phyloP scores from a whole-genome alignment of 2,329 filamentous ascomycete species.

The Aspergillus pseudoviridinutans region DNA sequence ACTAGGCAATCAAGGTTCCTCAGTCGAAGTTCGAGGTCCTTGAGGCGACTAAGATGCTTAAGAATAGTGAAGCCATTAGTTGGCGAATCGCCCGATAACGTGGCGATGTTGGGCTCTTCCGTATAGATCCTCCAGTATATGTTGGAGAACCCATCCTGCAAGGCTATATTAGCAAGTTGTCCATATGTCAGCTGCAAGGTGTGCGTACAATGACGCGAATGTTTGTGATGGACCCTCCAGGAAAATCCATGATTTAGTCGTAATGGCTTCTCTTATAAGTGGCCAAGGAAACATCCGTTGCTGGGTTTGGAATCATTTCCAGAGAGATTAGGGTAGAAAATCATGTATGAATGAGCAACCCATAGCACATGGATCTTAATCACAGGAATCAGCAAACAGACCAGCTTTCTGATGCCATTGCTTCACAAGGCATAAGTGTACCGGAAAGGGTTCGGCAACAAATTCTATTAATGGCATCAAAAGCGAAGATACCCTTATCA shows the following conservation, averaged over 20 bases:
- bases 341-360: slow-evolving; percentile 12
- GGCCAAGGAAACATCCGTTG: slow-evolving; percentile 20
- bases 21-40: slow-evolving; percentile 35
- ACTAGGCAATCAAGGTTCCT: slow-evolving; percentile 36
- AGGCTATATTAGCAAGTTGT: slow-evolving; percentile 17
- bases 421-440: slow-evolving; percentile 5
- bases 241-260: slow-evolving; percentile 41
- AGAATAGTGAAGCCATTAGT: slow-evolving; percentile 36
- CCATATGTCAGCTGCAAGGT: not conserved
- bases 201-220: slow-evolving; percentile 39
- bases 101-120: slow-evolving; percentile 31
- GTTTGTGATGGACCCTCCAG: slow-evolving; percentile 40
- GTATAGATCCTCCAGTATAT: slow-evolving; percentile 43
- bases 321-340: slow-evolving; percentile 10
- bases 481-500: not conserved
- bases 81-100: slow-evolving; percentile 27
- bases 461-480: not conserved
- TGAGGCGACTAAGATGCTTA: slow-evolving; percentile 37
- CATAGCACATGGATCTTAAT: slow-evolving; percentile 17
- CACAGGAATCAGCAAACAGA: slow-evolving; percentile 18
- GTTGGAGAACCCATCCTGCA: slow-evolving; percentile 40
- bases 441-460: not conserved
- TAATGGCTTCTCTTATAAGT: slow-evolving; percentile 25
- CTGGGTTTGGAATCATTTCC: slow-evolving; percentile 34
- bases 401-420: slow-evolving; percentile 16